Percentiles rank a stretch among this genome's conserved stretches.
phyloP scores from a whole-genome alignment of 176 grass and related monocot species.

The Triticum monococcum region DNA sequence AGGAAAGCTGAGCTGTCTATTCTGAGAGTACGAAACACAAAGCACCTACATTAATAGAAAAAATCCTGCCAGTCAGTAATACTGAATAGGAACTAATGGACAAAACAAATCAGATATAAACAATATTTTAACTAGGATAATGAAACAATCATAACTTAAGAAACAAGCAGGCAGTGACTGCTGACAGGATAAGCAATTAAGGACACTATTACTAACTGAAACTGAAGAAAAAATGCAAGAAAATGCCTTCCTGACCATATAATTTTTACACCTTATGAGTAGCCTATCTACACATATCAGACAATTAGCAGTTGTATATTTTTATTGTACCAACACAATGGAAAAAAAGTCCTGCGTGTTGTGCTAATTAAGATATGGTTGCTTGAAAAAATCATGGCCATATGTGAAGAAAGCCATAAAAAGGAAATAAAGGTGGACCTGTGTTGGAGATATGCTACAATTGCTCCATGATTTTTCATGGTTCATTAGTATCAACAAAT shows the following conservation, averaged over 20 bases:
- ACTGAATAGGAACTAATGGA: not conserved
- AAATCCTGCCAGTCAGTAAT: constrained; percentile 19
- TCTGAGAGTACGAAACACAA: constrained; percentile 50
- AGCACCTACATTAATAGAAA: constrained; percentile 69
- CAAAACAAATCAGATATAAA: constrained; percentile 31
- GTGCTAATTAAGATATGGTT: not conserved
- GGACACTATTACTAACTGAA: not conserved
- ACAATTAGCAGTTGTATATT: not conserved
- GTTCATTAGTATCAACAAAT: not conserved
- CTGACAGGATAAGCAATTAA: constrained; percentile 8
- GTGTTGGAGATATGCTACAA: constrained; percentile 8
- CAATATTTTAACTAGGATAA: constrained; percentile 15
- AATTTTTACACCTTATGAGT: not conserved
- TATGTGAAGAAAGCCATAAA: not conserved
- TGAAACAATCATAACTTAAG: constrained; percentile 14
- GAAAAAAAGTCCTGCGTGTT: not conserved
- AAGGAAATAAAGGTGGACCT: not conserved
- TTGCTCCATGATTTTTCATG: not conserved
- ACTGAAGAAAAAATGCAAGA: constrained; percentile 3
- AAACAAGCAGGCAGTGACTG: not conserved
- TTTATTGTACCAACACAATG: not conserved
- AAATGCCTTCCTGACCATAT: constrained; percentile 6
- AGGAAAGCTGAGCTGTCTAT: constrained; percentile 22
- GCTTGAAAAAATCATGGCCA: not conserved
- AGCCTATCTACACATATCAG: not conserved